These are phyloP conservation scores for Phytophthora ramorum DNA, from an alignment of 352 stramenopile genomes.

Conservation along the genomic window DNA sequence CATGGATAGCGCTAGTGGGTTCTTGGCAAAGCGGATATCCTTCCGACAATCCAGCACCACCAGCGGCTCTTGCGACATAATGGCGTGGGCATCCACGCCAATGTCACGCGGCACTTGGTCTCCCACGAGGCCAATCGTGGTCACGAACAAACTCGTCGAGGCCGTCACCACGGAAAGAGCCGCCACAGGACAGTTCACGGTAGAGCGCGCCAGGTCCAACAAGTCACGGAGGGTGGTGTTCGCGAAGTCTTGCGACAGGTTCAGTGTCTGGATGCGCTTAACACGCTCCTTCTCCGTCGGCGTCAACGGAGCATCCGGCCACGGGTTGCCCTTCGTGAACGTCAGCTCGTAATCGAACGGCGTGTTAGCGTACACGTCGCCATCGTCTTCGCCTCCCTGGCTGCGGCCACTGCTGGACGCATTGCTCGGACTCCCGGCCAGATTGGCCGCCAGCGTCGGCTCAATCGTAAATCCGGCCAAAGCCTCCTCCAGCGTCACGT, in stretches of 20 bases:
- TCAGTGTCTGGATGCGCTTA: slow-evolving; percentile 65
- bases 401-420: slow-evolving; percentile 44
- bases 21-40: slow-evolving; percentile 83
- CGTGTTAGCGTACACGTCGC: slow-evolving; percentile 65
- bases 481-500: slow-evolving; percentile 50
- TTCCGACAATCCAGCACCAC: slow-evolving; percentile 77
- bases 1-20: slow-evolving; percentile 73
- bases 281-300: slow-evolving; percentile 60
- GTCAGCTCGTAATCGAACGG: slow-evolving; percentile 70
- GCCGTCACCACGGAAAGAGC: slow-evolving; percentile 75
- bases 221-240: slow-evolving; percentile 77
- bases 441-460: slow-evolving; percentile 36
- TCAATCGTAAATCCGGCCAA: slow-evolving; percentile 50
- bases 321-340: slow-evolving; percentile 78
- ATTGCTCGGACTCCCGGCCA: slow-evolving; percentile 38
- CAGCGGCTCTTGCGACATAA: slow-evolving; percentile 79
- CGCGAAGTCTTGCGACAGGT: slow-evolving; percentile 81
- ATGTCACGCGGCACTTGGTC: slow-evolving; percentile 84
- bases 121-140: slow-evolving; percentile 72
- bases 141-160: slow-evolving; percentile 79
- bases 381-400: slow-evolving; percentile 53
- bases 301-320: slow-evolving; percentile 76
- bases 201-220: slow-evolving; percentile 74
- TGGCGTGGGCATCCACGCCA: slow-evolving; percentile 71
- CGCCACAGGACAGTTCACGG: slow-evolving; percentile 72